Evolutionary conservation across 257 asterid species (phyloP), one percentile per base, ranked within the genome.

Genomic region (Nicotiana undulata): DNA sequence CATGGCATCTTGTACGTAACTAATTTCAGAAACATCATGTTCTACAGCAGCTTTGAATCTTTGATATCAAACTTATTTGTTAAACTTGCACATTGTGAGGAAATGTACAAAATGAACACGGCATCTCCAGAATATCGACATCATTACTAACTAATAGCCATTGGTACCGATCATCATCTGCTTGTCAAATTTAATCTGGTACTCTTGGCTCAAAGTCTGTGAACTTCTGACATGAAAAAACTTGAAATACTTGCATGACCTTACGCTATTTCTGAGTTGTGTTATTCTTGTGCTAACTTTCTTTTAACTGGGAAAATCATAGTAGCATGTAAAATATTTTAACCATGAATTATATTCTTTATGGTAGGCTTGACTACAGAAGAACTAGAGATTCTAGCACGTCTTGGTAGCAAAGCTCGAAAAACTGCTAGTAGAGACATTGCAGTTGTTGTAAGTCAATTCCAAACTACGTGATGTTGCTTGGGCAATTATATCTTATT

Each of bases 391-490:
- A 87, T 83, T 85, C 89, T 95, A 53, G 98, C 99, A 74, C 85
- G 86, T 70, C 87, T 93, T 77, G 98, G 99, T 78, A 91, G 72
- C 55, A 86, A 89, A 84, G 97, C 93, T 82, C 89, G 88, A 67
- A 95, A 95, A 92, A 93, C 97, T 59, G 93, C 98, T 84, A 92
- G 95, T 26, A 87, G 98, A 83, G 99, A 95, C 88, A 95, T 95
- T 83, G 93, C 98, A 74, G 90, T 91, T 88, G 93, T 95, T 82
- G 99, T 95, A 87, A 90, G 98, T 89, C 51, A 65, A 75, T 83
- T 58, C 80, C 37, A 64, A 68, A 40, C 76, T 85, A 28, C 2
- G 24, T 31, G 34, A 72, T 24, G 8, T 72, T 3, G 56, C 28
- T 79, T 70, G 46, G 28, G 29, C 29, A 60, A 60, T 63, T 63